Evolutionary conservation across 2,329 filamentous ascomycete genomes (phyloP).

Genomic region (Beauveria caledonica): DNA sequence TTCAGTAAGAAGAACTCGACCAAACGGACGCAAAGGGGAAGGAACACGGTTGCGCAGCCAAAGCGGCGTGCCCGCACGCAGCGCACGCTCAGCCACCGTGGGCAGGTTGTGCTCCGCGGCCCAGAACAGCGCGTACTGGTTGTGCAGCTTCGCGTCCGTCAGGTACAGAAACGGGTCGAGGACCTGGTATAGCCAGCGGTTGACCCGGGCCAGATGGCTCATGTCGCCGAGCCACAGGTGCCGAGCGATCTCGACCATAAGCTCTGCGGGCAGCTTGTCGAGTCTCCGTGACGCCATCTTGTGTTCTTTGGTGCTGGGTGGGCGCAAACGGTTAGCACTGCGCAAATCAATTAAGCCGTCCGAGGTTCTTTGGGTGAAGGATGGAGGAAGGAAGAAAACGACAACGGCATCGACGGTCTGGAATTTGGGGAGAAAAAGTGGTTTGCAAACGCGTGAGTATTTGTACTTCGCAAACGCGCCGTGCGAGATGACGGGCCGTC

Average conservation of each 20-base stretch:
- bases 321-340: no score
- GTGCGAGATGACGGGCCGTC: neutral
- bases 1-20: neutral
- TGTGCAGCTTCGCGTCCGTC: neutral
- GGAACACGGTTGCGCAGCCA: neutral
- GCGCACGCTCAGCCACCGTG: neutral
- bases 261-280: neutral
- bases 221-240: slow-evolving; percentile 8
- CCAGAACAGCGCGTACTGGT: slow-evolving; percentile 6
- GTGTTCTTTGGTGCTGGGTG: neutral
- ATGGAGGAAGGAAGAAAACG: no score
- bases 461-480: neutral
- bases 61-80: neutral
- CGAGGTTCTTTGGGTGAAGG: no score
- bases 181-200: neutral
- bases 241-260: neutral
- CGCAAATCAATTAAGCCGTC: no score
- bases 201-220: neutral
- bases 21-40: neutral
- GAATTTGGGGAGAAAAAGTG: no score
- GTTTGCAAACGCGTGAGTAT: neutral
- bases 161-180: neutral
- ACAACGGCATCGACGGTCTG: no score
- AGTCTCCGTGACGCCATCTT: neutral
- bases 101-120: neutral